These are phyloP conservation scores for Zygosaccharomyces kombuchaensis DNA, from an alignment of 805 yeast genomes.

Conservation along the genomic window DNA sequence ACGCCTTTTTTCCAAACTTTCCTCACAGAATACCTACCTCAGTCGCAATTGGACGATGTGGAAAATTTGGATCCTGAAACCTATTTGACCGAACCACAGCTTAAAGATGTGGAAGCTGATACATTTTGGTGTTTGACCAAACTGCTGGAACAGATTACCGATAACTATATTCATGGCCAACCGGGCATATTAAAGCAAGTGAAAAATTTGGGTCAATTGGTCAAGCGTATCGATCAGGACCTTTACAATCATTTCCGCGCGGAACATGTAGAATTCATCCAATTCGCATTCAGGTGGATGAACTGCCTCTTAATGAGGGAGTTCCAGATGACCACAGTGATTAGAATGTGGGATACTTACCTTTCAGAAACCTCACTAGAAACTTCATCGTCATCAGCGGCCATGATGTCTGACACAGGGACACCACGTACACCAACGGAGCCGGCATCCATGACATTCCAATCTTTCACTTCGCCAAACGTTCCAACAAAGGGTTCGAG, in stretches of 20 bases:
- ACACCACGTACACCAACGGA: conserved; percentile 27
- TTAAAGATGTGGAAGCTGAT: conserved; percentile 83
- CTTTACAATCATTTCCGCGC: conserved; percentile 67
- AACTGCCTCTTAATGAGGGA: conserved; percentile 96
- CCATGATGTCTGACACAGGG: conserved; percentile 7
- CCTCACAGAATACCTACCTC: conserved; percentile 55
- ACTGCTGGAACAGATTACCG: conserved; percentile 89
- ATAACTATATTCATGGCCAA: conserved; percentile 95
- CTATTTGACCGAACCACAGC: conserved; percentile 52
- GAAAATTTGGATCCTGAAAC: conserved; percentile 59
- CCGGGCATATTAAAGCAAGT: conserved; percentile 96
- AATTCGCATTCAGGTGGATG: conserved; percentile 98
- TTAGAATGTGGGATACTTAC: conserved; percentile 98
- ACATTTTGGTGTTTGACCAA: conserved; percentile 95
- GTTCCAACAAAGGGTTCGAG: conserved; percentile 14
- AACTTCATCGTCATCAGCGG: conserved; percentile 20
- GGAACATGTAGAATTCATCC: conserved; percentile 91
- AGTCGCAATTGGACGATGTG: conserved; percentile 41
- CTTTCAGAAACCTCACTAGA: conserved; percentile 58
- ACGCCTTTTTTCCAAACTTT: conserved; percentile 93
- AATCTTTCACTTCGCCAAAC: conserved; percentile 13
- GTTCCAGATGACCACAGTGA: conserved; percentile 66
- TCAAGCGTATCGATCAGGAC: conserved; percentile 71
- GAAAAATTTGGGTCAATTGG: conserved; percentile 67
- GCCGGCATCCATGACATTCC: conserved; percentile 18